Evolutionary conservation across 495 filamentous ascomycete species (phyloP), one percentile per base, ranked within the genome.

Genomic region (Penicillium pancosmium): DNA sequence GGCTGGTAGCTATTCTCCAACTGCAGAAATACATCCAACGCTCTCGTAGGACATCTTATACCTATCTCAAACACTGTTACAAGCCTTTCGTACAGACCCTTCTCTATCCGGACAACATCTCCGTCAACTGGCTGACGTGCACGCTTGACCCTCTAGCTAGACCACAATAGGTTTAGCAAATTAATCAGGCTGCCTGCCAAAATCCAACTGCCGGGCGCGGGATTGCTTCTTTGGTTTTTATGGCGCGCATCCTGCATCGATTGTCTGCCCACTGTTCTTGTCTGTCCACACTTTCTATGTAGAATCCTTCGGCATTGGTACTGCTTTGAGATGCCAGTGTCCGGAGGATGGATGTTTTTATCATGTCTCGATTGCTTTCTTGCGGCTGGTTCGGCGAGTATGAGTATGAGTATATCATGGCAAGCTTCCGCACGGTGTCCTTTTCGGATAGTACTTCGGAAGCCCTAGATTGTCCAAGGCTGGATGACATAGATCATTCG

Each of bases 101-200:
- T 44, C 4, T 19, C n/a, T 44, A 16, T 44, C 8, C n/a, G 16
- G 41, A 44, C 15, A 16, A 18, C 16, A 16, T 44, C 41, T 44
- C 41, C 41, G 41, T 44, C 46, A 2, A 27, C 36, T 27, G 18
- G 46, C 23, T 48, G 46, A 48, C 46, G 21, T 48, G 18, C 9
- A 27, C 41, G 5, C 5, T 60, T 56, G 54, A 23, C 54, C 50
- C 50, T 49, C 36, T 40, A 41, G 31, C 62, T 64, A 65, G 33
- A 54, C 64, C 54, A 1, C 10, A 52, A 52, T 35, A 23, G 64
- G 67, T 31, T 57, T 68, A 68, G 57, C 36, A 38, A n/a, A 38
- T 8, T 43, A 48, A 27, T 49, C 57, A 50, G 43, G 15, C 47
- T 57, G n/a, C 25, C 55, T 57, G 56, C 51, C 55, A 56, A 65